Percentiles rank a stretch among this genome's conserved stretches.
Conservation (phyloP, 106 monocot species). For the Posidonia australis region DNA sequence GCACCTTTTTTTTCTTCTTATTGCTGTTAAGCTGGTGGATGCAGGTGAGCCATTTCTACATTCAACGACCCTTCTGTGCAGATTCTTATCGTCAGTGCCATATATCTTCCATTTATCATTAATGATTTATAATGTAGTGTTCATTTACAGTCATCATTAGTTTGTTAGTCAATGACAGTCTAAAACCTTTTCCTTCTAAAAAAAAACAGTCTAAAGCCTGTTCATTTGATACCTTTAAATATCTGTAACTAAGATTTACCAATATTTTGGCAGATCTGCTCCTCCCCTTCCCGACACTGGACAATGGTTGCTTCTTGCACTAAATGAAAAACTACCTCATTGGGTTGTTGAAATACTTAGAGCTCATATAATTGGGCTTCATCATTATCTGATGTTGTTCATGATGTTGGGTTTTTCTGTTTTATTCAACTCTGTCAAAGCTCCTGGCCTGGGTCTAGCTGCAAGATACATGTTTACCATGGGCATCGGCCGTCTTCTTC, state of each 20-base stretch:
- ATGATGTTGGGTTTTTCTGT: constrained; percentile 94
- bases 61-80: too few relatives aligned
- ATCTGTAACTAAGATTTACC: background rate
- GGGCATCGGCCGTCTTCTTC: constrained; percentile 86
- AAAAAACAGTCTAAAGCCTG: too few relatives aligned
- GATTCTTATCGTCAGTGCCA: too few relatives aligned
- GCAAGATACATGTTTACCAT: constrained; percentile 98
- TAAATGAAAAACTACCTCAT: constrained; percentile 84
- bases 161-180: too few relatives aligned
- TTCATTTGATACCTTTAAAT: too few relatives aligned
- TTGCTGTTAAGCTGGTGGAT: too few relatives aligned
- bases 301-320: constrained; percentile 79
- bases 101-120: too few relatives aligned
- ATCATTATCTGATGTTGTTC: constrained; percentile 93
- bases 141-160: too few relatives aligned
- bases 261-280: constrained; percentile 48
- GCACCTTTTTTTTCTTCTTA: too few relatives aligned
- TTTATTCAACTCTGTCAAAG: constrained; percentile 68
- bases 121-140: too few relatives aligned
- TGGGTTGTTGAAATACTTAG: constrained; percentile 51
- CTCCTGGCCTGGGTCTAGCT: constrained; percentile 84
- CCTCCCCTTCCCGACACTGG: constrained; percentile 97
- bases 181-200: too few relatives aligned
- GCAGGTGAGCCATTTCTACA: too few relatives aligned
- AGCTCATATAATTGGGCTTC: constrained; percentile 72